Base-by-base conservation (phyloP, 805 yeast genomes). In the Teunomyces tritomae region DNA sequence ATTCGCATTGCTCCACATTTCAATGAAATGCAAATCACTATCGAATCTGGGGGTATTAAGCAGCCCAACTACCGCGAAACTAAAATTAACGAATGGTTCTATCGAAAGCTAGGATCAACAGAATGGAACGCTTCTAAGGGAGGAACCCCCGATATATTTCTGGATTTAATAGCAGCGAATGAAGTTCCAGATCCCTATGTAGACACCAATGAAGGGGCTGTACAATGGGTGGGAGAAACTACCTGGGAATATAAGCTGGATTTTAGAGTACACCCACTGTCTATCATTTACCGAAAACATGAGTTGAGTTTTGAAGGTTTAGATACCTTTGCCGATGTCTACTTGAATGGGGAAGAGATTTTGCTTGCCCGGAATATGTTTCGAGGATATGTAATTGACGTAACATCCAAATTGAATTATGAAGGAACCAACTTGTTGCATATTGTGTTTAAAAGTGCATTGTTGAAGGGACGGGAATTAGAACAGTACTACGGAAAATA, bases 151-250 rank as follows among this genome's bases (percentile, higher is more conserved):
- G 40, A 37, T 3, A 37, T 37, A 11, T 37, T 37, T 11, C 40
- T 37, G 40, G 40, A 37, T 11, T 37, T 37, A 13, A 4, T 37
- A 10, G 10, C 40, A 3, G 11, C 29, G 3, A 10, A 5, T 17
- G 27, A 60, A 35, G 76, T 78, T 28, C 70, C 72, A 3, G 78
- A 78, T 51, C 83, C 82, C 0, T 75, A 73, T 50, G 28, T 63
- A 2, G 76, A 75, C 49, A 51, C 56, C 48, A 77, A 77, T 51
- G 82, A 76, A 51, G 57, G 57, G 14, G 48, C 52, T 4, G 73
- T 76, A 8, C 82, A 77, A 58, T 79, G 82, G 82, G 75, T 78
- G 4, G 78, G 75, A 3, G 71, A 73, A 41, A 53, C 51, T n/a
- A 75, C 68, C 43, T 79, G 83, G 83, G 80, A 76, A 51, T 79